Percentiles rank a stretch among this genome's conserved stretches.
phyloP scores from a whole-genome alignment of 345 rosid genomes.

The Excoecaria agallocha region DNA sequence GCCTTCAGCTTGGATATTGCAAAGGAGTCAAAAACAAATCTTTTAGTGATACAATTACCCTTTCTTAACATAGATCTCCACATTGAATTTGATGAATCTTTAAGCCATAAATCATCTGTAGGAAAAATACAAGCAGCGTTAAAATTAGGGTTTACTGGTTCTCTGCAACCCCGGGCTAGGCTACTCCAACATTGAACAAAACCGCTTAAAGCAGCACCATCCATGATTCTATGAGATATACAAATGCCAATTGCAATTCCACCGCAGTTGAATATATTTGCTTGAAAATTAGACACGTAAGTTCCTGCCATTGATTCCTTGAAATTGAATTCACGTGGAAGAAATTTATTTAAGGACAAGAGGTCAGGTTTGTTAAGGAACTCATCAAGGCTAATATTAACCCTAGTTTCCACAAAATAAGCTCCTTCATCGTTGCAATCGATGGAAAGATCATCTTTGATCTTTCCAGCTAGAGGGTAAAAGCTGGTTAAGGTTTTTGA shows the following conservation, averaged over 20 bases:
- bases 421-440: conserved; percentile 21
- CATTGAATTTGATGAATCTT: conserved; percentile 20
- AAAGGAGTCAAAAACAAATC: conserved; percentile 19
- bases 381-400: conserved; percentile 7
- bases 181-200: conserved; percentile 19
- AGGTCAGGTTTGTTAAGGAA: conserved; percentile 23
- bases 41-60: conserved; percentile 29
- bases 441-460: neutral
- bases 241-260: conserved; percentile 21
- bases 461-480: too few species aligned
- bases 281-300: conserved; percentile 27
- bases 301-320: conserved; percentile 24
- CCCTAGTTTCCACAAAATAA: conserved; percentile 14
- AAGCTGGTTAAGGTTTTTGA: too few species aligned
- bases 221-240: conserved; percentile 22
- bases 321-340: conserved; percentile 4
- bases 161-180: neutral
- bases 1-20: conserved; percentile 8
- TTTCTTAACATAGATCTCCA: conserved; percentile 34
- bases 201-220: conserved; percentile 17
- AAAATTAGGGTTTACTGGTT: conserved; percentile 16
- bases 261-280: conserved; percentile 13
- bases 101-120: conserved; percentile 33
- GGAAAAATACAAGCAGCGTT: conserved; percentile 36
- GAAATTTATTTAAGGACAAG: neutral